Evolutionary conservation across 2,329 filamentous ascomycete species (phyloP).

Genomic region (Colletotrichum lupini): DNA sequence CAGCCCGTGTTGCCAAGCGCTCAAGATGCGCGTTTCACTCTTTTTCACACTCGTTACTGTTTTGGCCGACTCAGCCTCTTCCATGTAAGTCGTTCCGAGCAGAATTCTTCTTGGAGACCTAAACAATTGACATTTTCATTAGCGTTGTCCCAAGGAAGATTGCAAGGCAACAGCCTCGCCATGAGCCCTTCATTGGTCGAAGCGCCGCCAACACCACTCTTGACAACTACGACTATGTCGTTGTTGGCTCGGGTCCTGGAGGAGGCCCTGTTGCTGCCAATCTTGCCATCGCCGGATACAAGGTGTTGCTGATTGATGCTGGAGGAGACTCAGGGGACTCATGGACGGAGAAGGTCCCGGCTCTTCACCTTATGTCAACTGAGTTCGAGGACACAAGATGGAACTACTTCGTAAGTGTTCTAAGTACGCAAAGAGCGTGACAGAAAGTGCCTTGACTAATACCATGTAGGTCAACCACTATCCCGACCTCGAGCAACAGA

Average conservation of each 20-base stretch:
- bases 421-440: not conserved
- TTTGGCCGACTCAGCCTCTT: slow-evolving; percentile 10
- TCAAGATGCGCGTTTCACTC: slow-evolving; percentile 10
- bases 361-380: slow-evolving; percentile 32
- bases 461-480: slow-evolving; percentile 67
- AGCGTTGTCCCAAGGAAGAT: slow-evolving; percentile 4
- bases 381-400: slow-evolving; percentile 32
- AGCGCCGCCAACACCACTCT: not conserved
- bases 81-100: not conserved
- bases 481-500: slow-evolving; percentile 55
- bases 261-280: slow-evolving; percentile 65
- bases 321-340: slow-evolving; percentile 61
- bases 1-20: not conserved
- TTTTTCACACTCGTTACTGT: slow-evolving; percentile 1
- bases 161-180: not conserved
- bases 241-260: slow-evolving; percentile 67
- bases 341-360: slow-evolving; percentile 22
- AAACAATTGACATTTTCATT: not conserved
- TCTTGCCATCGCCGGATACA: slow-evolving; percentile 65
- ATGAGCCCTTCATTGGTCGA: slow-evolving; percentile 3
- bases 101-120: not conserved
- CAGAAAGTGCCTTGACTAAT: not conserved
- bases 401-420: slow-evolving; percentile 16
- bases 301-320: slow-evolving; percentile 67
- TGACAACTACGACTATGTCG: slow-evolving; percentile 63